Base-by-base conservation (phyloP, 441 rosid species). In the Erodium trifolium region DNA sequence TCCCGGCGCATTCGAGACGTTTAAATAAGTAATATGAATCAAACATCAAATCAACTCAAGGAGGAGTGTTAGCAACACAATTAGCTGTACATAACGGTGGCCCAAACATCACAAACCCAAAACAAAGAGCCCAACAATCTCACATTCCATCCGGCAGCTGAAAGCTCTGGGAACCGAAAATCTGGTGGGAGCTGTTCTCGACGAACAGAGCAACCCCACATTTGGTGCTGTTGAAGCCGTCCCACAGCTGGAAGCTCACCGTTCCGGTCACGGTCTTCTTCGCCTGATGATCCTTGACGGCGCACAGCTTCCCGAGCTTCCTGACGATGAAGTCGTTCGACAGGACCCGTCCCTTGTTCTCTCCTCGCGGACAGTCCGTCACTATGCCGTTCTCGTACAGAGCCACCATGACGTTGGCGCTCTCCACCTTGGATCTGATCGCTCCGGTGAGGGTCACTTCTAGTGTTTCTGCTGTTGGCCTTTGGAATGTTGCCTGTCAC, bases 281-380 rank as follows among this genome's bases (percentile, higher is more conserved):
- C 3, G 89, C 73, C 0, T 92, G 73, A 3, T 81, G 9, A 74
- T 89, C 94, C 75, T 83, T 85, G 29, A 85, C 82, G 8, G 82
- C 81, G 71, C 85, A 82, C 65, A 93, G 84, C 83, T 86, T 93
- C 73, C 88, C 92, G 5, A 93, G 84, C 84, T 76, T 87, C 70
- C 97, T 79, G 2, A 93, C 96, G 0, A 93, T 88, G n/a, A 75
- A 85, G 78, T 90, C 96, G 70, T 89, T 88, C 13, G 91, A 75
- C 34, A 90, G 69, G 60, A 93, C 88, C 12, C 82, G 79, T 12
- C 92, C 94, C 82, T 82, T 85, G 80, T 90, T 93, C 68, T 90
- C 98, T 64, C 98, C 97, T 1, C 27, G 60, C 0, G 60, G 83
- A 57, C 92, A 88, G 78, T 88, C 84, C 1, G 78, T 90, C 78